Base-by-base conservation (phyloP, 805 yeast genomes). In the Cyberlindnera mrakii region DNA sequence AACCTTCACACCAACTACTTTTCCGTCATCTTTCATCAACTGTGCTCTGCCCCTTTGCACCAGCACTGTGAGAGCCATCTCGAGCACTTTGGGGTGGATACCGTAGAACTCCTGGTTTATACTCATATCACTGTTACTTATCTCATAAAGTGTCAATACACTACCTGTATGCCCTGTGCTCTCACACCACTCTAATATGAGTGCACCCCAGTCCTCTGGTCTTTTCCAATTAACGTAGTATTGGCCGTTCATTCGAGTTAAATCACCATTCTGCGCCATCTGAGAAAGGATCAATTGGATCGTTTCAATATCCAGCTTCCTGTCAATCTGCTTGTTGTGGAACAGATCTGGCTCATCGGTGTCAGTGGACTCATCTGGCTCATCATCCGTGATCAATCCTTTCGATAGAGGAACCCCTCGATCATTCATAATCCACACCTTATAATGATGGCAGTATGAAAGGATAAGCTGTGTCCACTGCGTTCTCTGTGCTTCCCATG, bases 101-200 rank as follows among this genome's bases (percentile, higher is more conserved):
- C 78, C 78, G 42, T 71, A 71, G 52, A 90, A 80, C 35, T 75
- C 82, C 54, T 80, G 78, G 5, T 71, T 68, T 2, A 59, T 45
- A 1, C 77, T 74, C 41, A 75, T 62, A 36, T 84, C 91, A 41
- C 85, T 82, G 44, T 77, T 75, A 0, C 82, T 68, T 31, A 91
- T 60, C 62, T 91, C 98, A 60, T 85, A 89, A 14, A 89, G 62
- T 0, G 98, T 91, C 40, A 91, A 64, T 2, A 91, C 82, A 1
- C 82, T 70, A 6, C 86, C 85, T 42, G 73, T 66, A 56, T 88
- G 96, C 0, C 96, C 96, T 0, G 91, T 77, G 17, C 70, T 66
- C 42, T 85, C 90, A n/a, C 78, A 65, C 90, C 86, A 76, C 57
- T 80, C 83, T 58, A 77, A 57, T 40, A 90, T 54, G 51, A 70